Evolutionary conservation across 768 basidiomycete genomes (phyloP).

Genomic region (Collybia nuda): DNA sequence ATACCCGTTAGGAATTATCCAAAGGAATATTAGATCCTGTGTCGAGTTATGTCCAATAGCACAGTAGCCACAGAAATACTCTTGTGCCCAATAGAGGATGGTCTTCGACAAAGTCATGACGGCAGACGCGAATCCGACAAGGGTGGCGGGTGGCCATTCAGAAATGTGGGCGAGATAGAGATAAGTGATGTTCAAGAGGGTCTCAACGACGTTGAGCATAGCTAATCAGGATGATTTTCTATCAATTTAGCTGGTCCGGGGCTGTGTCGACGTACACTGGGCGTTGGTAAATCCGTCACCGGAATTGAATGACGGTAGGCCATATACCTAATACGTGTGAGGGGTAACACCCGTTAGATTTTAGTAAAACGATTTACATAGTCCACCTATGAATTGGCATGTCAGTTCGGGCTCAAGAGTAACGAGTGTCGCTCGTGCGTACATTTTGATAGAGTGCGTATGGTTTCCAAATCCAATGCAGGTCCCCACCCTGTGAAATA

Average conservation of each 20-base stretch:
- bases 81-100: conserved; percentile 76
- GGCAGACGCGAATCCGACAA: conserved; percentile 72
- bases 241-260: neutral
- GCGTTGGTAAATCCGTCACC: conserved; percentile 84
- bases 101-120: conserved; percentile 89
- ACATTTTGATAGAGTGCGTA: conserved; percentile 79
- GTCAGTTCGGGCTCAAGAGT: conserved; percentile 16
- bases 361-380: conserved; percentile 23
- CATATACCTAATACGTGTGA: conserved; percentile 58
- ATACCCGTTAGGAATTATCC: conserved; percentile 80
- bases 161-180: conserved; percentile 71
- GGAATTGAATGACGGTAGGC: conserved; percentile 58
- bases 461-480: conserved; percentile 91
- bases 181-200: conserved; percentile 69
- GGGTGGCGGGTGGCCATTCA: conserved; percentile 61
- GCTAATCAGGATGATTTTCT: conserved; percentile 41
- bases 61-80: conserved; percentile 76
- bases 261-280: conserved; percentile 55
- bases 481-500: conserved; percentile 68
- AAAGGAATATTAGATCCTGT: conserved; percentile 52
- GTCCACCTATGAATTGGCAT: conserved; percentile 25
- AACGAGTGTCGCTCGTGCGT: conserved; percentile 22
- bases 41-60: conserved; percentile 71
- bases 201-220: conserved; percentile 78
- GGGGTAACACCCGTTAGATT: neutral